These are phyloP conservation scores for Kodamaea alishanica DNA, from an alignment of 1,139 yeast genomes.

Conservation along the genomic window DNA sequence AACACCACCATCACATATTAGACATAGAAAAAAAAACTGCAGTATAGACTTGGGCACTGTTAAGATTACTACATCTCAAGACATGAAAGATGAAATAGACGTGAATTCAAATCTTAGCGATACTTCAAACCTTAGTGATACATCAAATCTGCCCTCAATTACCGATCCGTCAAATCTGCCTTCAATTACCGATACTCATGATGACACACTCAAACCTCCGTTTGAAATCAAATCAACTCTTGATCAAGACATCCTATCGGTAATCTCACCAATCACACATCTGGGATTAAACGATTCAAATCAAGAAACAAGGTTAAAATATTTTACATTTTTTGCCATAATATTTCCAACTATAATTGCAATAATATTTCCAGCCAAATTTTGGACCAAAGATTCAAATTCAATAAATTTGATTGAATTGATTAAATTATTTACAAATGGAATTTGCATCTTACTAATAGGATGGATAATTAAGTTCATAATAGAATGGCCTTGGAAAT, in stretches of 20 bases:
- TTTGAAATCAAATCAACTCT: neutral
- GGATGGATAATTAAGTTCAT: slow-evolving; percentile 27
- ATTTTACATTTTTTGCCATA: slow-evolving; percentile 11
- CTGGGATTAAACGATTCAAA: slow-evolving; percentile 1
- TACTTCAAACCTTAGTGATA: neutral
- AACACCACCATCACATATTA: neutral
- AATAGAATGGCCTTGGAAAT: slow-evolving; percentile 38
- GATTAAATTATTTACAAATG: slow-evolving; percentile 26
- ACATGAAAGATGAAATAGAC: neutral
- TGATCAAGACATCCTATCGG: slow-evolving; percentile 7
- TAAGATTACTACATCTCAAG: neutral
- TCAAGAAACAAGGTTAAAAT: slow-evolving; percentile 10
- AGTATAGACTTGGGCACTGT: slow-evolving; percentile 5
- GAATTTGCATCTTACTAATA: slow-evolving; percentile 25
- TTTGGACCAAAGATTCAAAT: slow-evolving; percentile 6
- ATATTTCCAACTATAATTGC: slow-evolving; percentile 13
- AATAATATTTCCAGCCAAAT: slow-evolving; percentile 9
- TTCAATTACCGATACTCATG: no score
- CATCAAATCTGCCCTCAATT: no score
- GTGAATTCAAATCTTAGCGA: neutral
- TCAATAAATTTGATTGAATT: slow-evolving; percentile 8
- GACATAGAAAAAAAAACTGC: slow-evolving; percentile 1
- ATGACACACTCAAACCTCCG: neutral
- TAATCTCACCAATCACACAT: slow-evolving; percentile 8
- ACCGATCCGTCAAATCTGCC: no score